Conservation (phyloP, 2,329 filamentous ascomycete genomes). For the Curvularia sp. region DNA sequence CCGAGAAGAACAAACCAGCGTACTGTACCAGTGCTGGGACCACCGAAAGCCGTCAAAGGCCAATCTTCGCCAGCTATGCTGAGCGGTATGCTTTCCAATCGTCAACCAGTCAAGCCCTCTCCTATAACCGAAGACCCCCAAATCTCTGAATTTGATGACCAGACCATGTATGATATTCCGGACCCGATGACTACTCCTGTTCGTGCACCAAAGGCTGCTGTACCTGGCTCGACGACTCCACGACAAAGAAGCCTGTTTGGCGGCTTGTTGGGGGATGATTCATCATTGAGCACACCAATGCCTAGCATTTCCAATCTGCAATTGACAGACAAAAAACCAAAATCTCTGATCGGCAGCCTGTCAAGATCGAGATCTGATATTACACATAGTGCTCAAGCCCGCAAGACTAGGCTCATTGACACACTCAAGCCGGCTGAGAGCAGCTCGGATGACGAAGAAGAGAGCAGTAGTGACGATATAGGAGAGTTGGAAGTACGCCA, state of each 20-base stretch:
- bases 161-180: conserved; percentile 49
- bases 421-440: conserved; percentile 39
- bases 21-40: conserved; percentile 29
- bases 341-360: conserved; percentile 30
- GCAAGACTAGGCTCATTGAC: conserved; percentile 43
- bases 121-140: conserved; percentile 24
- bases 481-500: conserved; percentile 11
- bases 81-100: conserved; percentile 42
- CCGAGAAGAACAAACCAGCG: conserved; percentile 38
- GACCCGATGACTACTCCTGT: conserved; percentile 32
- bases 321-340: conserved; percentile 38
- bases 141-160: conserved; percentile 32
- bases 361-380: conserved; percentile 46
- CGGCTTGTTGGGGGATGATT: conserved; percentile 41
- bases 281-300: conserved; percentile 39
- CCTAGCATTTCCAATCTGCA: conserved; percentile 43
- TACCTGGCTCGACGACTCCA: conserved; percentile 46
- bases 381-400: conserved; percentile 31
- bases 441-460: conserved; percentile 36
- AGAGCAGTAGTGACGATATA: conserved; percentile 37
- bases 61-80: conserved; percentile 47
- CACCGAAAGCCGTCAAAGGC: conserved; percentile 33
- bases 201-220: conserved; percentile 17
- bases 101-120: conserved; percentile 26
- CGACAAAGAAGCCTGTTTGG: conserved; percentile 47